Base-by-base conservation (phyloP, 225 moss, liverwort and hornwort genomes). In the Pseudoscleropodium purum region DNA sequence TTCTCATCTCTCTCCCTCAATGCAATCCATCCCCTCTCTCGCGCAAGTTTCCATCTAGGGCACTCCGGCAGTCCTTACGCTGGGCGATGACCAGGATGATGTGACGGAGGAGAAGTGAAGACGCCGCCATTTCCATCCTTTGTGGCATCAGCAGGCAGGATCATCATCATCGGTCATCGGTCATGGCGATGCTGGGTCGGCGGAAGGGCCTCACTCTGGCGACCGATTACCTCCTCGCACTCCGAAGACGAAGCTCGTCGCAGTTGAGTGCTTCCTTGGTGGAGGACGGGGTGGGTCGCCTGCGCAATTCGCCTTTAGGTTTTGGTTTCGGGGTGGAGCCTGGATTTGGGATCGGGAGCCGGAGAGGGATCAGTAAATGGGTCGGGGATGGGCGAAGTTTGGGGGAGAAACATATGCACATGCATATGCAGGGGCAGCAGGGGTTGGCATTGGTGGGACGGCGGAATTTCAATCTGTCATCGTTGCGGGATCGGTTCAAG, bases 111-210 rank as follows among this genome's bases (percentile, higher is more conserved):
- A 84, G 39, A 79, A 11, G 52, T 79, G 87, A 79, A 87, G 87
- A 43, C 79, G 33, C 79, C 52, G 20, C 79, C 39, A 16, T n/a
- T 60, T 67, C 66, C 34, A 59, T 56, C 31, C 29, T 37, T 73
- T 78, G 85, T 51, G 61, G 70, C 61, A 49, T 49, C n/a, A 52
- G 67, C 68, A 84, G 68, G 68, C n/a, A 68, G 54, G 68, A 68
- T 84, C 54, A 26, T n/a, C 59, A 41, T 65, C 86, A 69, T 79
- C 79, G 56, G 67, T 56, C 56, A 20, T 36, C 57, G 62, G 79
- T 84, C 74, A 93, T 93, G 93, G 91, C 93, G 68, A 93, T 93
- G 89, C 88, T 93, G 90, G 89, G 78, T 84, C 91, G 93, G 66
- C 90, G 92, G 87, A 93, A 89, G 89, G 91, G 93, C 87, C 61